Evolutionary conservation across 75 land plant genomes (phyloP).

Genomic region (Pinus tabuliformis): DNA sequence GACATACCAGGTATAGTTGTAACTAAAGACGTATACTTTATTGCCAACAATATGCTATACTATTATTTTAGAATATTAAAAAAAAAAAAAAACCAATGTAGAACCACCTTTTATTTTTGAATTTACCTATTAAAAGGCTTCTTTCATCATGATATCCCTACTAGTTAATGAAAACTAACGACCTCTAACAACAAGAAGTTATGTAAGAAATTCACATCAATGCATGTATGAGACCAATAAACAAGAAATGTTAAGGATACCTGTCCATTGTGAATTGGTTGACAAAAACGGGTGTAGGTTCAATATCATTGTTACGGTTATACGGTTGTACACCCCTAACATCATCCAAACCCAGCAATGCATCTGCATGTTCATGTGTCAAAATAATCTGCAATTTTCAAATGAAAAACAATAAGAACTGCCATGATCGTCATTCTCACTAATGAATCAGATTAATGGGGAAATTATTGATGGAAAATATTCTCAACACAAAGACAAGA

Average conservation of each 20-base stretch:
- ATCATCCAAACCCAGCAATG: conserved; percentile 92
- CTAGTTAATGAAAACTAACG: no score
- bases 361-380: conserved; percentile 99
- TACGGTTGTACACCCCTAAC: conserved; percentile 83
- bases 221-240: no score
- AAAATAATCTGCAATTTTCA: conserved; percentile 73
- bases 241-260: conserved; percentile 10
- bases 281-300: conserved; percentile 67
- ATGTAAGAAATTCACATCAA: no score
- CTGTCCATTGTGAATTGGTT: conserved; percentile 67
- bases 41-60: no score
- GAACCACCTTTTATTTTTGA: no score
- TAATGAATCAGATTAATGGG: neutral
- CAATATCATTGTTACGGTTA: conserved; percentile 71
- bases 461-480: neutral
- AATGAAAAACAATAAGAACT: conserved; percentile 9
- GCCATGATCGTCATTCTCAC: neutral
- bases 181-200: no score
- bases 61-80: no score
- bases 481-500: neutral
- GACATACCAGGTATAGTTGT: no score
- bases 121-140: no score
- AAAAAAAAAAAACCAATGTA: no score
- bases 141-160: no score
- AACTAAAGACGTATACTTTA: no score